phyloP scores from a whole-genome alignment of 495 filamentous ascomycete genomes.

The Clohesyomyces aquaticus region DNA sequence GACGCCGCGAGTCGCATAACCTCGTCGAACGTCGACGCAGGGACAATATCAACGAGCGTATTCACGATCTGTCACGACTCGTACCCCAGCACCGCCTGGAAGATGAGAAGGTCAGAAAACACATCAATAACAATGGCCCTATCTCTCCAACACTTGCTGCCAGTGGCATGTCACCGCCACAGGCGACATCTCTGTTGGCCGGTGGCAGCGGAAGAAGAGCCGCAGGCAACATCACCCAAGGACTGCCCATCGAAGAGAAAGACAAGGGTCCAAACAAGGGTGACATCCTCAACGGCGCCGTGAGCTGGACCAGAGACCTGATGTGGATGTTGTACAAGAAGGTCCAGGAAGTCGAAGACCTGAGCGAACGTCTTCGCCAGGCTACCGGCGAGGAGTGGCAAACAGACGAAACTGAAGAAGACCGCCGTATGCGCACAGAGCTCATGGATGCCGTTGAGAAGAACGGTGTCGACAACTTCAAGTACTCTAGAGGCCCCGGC shows the following conservation, averaged over 20 bases:
- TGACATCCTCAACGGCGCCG: constrained; percentile 95
- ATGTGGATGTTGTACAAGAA: constrained; percentile 95
- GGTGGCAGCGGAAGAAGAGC: constrained; percentile 83
- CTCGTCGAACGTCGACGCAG: constrained; percentile 90
- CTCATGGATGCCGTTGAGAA: constrained; percentile 80
- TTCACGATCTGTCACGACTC: constrained; percentile 91
- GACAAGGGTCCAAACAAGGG: constrained; percentile 99
- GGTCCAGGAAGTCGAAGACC: constrained; percentile 82
- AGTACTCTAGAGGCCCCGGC: constrained; percentile 82
- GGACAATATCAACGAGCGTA: constrained; percentile 98
- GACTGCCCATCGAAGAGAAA: constrained; percentile 91
- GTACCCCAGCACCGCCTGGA: constrained; percentile 92
- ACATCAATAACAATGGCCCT: constrained; percentile 85
- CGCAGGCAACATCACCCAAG: constrained; percentile 85
- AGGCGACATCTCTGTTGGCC: constrained; percentile 87
- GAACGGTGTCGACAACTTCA: constrained; percentile 71
- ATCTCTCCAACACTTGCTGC: constrained; percentile 77
- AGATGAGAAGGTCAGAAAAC: constrained; percentile 95
- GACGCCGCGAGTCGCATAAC: constrained; percentile 93
- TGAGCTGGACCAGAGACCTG: constrained; percentile 93
- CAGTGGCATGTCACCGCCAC: constrained; percentile 64
- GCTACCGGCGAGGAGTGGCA: constrained; percentile 71
- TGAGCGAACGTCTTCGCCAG: constrained; percentile 70
- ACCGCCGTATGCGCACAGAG: constrained; percentile 92
- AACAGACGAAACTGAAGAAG: constrained; percentile 86